These are phyloP conservation scores for Pichia sp. DNA, from an alignment of 1,139 yeast species.

Conservation along the genomic window DNA sequence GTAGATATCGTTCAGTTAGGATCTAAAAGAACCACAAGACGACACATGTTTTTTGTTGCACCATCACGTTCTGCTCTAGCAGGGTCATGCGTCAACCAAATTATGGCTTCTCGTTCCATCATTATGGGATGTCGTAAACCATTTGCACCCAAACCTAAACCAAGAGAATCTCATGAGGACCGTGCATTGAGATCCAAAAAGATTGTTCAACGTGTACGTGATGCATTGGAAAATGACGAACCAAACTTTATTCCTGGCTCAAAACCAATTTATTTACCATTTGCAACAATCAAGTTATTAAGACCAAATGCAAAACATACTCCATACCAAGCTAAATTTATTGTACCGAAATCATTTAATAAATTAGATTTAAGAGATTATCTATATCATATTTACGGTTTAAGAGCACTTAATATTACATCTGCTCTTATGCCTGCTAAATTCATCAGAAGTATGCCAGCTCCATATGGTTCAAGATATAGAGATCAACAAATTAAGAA, in stretches of 20 bases:
- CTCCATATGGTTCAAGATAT: constrained; percentile 54
- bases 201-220: constrained; percentile 38
- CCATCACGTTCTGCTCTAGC: neutral
- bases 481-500: constrained; percentile 80
- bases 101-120: constrained; percentile 14
- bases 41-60: neutral
- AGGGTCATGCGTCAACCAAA: neutral
- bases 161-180: constrained; percentile 17
- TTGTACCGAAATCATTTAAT: constrained; percentile 86
- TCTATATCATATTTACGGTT: constrained; percentile 77
- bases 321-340: constrained; percentile 91
- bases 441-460: constrained; percentile 54
- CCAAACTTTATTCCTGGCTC: constrained; percentile 82
- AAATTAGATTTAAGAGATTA: constrained; percentile 89
- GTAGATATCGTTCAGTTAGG: no score
- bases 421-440: constrained; percentile 76
- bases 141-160: constrained; percentile 21
- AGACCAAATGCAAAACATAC: constrained; percentile 92
- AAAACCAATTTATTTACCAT: constrained; percentile 69
- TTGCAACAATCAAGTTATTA: constrained; percentile 69
- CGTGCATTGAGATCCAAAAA: constrained; percentile 25
- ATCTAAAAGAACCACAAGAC: neutral
- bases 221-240: constrained; percentile 53
- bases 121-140: constrained; percentile 25
- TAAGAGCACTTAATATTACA: constrained; percentile 80